Percentiles rank a stretch among this genome's conserved stretches.
Conservation (phyloP, 2,329 filamentous ascomycete species). For the Stachybotrys chartarum region DNA sequence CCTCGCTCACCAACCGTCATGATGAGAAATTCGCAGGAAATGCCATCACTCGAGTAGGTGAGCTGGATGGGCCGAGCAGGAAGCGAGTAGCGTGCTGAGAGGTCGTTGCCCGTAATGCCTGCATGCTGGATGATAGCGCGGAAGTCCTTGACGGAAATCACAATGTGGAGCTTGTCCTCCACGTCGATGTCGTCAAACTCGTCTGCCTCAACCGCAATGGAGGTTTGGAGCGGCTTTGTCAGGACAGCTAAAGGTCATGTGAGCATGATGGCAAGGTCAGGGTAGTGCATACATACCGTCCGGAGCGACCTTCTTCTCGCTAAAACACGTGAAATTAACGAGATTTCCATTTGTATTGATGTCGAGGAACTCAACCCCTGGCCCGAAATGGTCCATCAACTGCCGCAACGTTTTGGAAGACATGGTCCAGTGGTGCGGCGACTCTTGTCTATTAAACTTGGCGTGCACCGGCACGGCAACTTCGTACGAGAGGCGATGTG, state of each 20-base stretch:
- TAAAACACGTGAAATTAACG: constrained; percentile 74
- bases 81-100: constrained; percentile 63
- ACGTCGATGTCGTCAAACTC: constrained; percentile 72
- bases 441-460: constrained; percentile 61
- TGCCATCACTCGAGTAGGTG: constrained; percentile 59
- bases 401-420: constrained; percentile 64
- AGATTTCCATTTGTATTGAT: constrained; percentile 68
- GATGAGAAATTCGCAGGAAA: constrained; percentile 70
- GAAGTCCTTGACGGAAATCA: constrained; percentile 79
- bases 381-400: constrained; percentile 73
- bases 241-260: constrained; percentile 50
- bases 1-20: constrained; percentile 71
- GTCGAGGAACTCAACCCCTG: constrained; percentile 73
- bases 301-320: constrained; percentile 67
- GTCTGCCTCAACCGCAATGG: constrained; percentile 66
- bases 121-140: constrained; percentile 72
- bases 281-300: constrained; percentile 23
- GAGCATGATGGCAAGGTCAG: constrained; percentile 4
- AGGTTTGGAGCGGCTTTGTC: constrained; percentile 74
- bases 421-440: constrained; percentile 65
- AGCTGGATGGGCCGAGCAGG: constrained; percentile 68
- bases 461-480: constrained; percentile 67
- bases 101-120: constrained; percentile 57
- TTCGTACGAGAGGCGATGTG: constrained; percentile 71
- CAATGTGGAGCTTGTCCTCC: constrained; percentile 69